phyloP scores from a whole-genome alignment of 148 eudicot genomes.

The Dianthus caryophyllus region DNA sequence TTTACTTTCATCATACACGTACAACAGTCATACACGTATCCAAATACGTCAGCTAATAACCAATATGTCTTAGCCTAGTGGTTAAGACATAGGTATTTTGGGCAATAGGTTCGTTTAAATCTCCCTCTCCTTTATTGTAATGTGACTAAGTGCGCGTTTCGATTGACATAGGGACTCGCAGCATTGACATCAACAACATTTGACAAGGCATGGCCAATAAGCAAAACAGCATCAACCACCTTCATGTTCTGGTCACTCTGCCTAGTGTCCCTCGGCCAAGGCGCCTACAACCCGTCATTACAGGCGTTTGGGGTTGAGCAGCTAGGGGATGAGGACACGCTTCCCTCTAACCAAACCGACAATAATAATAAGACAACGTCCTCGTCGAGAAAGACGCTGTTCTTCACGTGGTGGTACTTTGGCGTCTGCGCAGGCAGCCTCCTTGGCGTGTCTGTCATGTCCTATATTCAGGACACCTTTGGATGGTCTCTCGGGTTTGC shows the following conservation, averaged over 20 bases:
- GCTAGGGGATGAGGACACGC: constrained; percentile 46
- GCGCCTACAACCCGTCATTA: constrained; percentile 81
- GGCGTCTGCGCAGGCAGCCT: constrained; percentile 84
- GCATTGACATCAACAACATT: constrained; percentile 67
- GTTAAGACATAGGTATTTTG: no score
- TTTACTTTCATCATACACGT: no score
- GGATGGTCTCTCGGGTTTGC: constrained; percentile 93
- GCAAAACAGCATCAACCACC: constrained; percentile 35
- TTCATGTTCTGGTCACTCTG: constrained; percentile 65
- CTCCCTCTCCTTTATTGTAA: no score
- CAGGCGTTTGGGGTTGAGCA: constrained; percentile 93
- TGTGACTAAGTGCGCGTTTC: no score
- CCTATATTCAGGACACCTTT: constrained; percentile 69
- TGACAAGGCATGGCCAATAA: constrained; percentile 40
- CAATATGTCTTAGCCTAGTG: no score
- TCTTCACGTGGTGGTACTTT: constrained; percentile 95
- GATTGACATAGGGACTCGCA: constrained; percentile 60
- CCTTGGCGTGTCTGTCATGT: constrained; percentile 64
- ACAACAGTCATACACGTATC: no score
- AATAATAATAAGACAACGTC: constrained; percentile 8
- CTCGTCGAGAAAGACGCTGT: constrained; percentile 46
- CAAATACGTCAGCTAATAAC: no score
- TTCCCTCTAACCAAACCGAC: constrained; percentile 36
- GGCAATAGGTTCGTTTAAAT: no score
- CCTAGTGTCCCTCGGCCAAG: constrained; percentile 74